Percentiles rank a stretch among this genome's conserved stretches.
Conservation (phyloP, 2,329 filamentous ascomycete species). For the Sarocladium brachiariae region DNA sequence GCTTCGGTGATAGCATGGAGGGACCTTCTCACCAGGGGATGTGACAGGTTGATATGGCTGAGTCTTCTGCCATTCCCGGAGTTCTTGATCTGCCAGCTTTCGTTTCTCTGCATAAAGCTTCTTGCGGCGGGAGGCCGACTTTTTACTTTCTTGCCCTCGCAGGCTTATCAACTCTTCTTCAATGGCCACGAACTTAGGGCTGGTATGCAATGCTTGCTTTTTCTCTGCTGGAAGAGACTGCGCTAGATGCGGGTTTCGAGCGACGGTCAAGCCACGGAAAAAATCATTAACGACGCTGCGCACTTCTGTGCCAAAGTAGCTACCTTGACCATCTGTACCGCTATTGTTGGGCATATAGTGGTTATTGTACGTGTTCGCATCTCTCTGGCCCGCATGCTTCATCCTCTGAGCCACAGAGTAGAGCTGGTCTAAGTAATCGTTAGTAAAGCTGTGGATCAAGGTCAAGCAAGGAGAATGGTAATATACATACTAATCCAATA, state of each 20-base stretch:
- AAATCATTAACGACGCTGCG: background rate
- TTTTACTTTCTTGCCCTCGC: background rate
- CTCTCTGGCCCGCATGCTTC: background rate
- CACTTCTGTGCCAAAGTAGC: background rate
- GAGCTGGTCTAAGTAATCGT: background rate
- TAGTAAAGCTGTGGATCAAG: background rate
- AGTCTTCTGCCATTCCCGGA: background rate
- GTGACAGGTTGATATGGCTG: background rate
- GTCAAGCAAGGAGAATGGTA: background rate
- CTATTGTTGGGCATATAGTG: background rate
- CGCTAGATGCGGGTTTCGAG: background rate
- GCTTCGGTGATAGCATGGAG: background rate
- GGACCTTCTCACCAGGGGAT: background rate
- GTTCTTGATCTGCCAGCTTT: background rate
- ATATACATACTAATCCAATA: conserved; percentile 4
- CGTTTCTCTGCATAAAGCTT: background rate
- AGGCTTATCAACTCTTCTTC: background rate
- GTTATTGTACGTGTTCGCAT: background rate
- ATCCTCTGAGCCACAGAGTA: background rate
- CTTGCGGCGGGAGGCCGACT: background rate
- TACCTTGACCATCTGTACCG: background rate
- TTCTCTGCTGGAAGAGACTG: background rate
- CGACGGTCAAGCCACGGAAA: background rate
- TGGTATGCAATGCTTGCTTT: background rate
- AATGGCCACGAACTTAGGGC: background rate